phyloP scores from a whole-genome alignment of 441 rosid genomes.

The Breynia disticha region DNA sequence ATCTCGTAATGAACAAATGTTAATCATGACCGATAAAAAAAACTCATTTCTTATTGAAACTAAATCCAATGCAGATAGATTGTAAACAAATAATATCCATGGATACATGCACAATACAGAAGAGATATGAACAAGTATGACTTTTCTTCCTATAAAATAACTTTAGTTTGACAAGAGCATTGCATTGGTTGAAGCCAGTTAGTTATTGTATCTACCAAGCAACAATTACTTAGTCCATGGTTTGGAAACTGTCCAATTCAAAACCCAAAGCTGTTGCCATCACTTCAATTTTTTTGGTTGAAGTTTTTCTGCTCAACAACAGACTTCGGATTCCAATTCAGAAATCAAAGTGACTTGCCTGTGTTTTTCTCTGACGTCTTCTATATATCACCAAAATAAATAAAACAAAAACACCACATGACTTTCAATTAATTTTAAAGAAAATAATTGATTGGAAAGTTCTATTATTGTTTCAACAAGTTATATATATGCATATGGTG shows the following conservation, averaged over 20 bases:
- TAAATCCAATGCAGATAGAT: no score
- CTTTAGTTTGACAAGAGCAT: no score
- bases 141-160: neutral
- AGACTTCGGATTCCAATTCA: constrained; percentile 33
- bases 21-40: no score
- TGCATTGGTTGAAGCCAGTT: constrained; percentile 22
- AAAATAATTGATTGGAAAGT: constrained; percentile 17
- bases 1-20: no score
- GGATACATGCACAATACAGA: no score
- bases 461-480: constrained; percentile 10
- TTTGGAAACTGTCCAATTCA: constrained; percentile 39
- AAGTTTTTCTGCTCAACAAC: constrained; percentile 7
- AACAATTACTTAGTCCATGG: constrained; percentile 21
- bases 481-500: constrained; percentile 2
- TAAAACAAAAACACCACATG: no score
- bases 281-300: constrained; percentile 13
- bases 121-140: no score
- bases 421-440: no score
- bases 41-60: no score
- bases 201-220: constrained; percentile 18
- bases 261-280: constrained; percentile 15
- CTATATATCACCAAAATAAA: no score
- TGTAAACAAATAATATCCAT: no score
- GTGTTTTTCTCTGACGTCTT: no score
- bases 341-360: neutral